Conservation (phyloP, 768 basidiomycete genomes). For the Serendipita sp. region DNA sequence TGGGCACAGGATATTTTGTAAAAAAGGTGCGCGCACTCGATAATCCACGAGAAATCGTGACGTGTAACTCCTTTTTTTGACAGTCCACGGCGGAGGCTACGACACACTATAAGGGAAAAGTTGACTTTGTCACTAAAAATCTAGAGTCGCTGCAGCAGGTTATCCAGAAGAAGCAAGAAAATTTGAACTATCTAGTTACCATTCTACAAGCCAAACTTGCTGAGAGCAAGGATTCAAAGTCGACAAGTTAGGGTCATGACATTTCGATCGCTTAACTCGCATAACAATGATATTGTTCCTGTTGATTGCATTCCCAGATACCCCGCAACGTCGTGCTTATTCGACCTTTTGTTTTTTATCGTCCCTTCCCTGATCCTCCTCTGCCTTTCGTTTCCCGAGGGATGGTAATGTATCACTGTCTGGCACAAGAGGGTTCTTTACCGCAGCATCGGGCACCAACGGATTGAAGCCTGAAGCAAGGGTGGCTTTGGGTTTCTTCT, state of each 20-base stretch:
- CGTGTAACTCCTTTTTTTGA: neutral
- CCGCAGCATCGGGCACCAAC: neutral
- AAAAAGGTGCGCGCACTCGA: slow-evolving; percentile 50
- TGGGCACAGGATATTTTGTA: slow-evolving; percentile 94
- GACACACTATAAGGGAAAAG: slow-evolving; percentile 68
- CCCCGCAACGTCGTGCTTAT: neutral
- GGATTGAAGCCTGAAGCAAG: slow-evolving; percentile 6
- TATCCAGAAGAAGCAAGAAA: slow-evolving; percentile 82
- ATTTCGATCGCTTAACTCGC: neutral
- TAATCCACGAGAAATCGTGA: neutral
- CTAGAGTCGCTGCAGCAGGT: slow-evolving; percentile 78
- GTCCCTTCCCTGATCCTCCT: neutral
- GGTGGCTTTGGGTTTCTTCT: slow-evolving; percentile 54
- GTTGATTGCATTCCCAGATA: too few species aligned
- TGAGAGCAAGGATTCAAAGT: slow-evolving; percentile 13
- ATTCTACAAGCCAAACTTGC: slow-evolving; percentile 54
- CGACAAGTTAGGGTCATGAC: neutral
- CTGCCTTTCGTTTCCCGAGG: neutral
- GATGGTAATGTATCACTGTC: neutral
- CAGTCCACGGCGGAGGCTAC: slow-evolving; percentile 70
- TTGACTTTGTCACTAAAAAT: slow-evolving; percentile 66
- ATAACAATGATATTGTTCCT: neutral
- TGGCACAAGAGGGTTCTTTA: neutral
- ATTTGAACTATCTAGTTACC: slow-evolving; percentile 55
- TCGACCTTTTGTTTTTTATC: neutral